Conservation (phyloP, 2,329 filamentous ascomycete species). For the Colletotrichum sidae region DNA sequence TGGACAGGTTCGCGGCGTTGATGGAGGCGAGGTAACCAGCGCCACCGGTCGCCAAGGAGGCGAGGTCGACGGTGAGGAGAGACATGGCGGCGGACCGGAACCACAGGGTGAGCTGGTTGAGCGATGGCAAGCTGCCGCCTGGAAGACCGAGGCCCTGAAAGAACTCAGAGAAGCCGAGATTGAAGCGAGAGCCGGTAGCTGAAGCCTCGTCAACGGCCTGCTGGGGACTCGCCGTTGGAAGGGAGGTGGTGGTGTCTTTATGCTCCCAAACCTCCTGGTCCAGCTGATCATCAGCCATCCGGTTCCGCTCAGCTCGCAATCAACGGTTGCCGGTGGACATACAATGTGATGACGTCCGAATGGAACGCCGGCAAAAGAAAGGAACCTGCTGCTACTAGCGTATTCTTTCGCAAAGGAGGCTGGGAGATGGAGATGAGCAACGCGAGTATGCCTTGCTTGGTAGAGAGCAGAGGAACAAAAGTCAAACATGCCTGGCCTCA, state of each 20-base stretch:
- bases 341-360: conserved; percentile 19
- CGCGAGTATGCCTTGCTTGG: conserved; percentile 1
- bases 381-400: neutral
- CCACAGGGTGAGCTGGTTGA: conserved; percentile 21
- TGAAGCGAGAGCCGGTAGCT: conserved; percentile 23
- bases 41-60: conserved; percentile 32
- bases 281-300: conserved; percentile 22
- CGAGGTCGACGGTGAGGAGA: conserved; percentile 32
- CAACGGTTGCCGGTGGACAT: neutral
- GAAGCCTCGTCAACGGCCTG: conserved; percentile 40
- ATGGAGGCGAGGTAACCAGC: conserved; percentile 35
- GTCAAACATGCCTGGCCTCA: conserved; percentile 5
- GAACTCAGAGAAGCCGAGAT: conserved; percentile 26
- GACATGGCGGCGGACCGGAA: conserved; percentile 30
- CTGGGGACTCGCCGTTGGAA: conserved; percentile 48
- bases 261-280: conserved; percentile 13
- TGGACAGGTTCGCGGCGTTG: conserved; percentile 26
- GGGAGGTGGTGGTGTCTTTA: conserved; percentile 25
- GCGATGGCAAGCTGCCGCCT: conserved; percentile 6
- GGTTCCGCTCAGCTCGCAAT: conserved; percentile 2
- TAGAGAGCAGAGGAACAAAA: neutral
- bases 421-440: conserved; percentile 20
- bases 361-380: conserved; percentile 4
- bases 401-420: neutral
- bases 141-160: conserved; percentile 22